phyloP scores from a whole-genome alignment of 108 stramenopile genomes.

The Nitzschia inconspicua region DNA sequence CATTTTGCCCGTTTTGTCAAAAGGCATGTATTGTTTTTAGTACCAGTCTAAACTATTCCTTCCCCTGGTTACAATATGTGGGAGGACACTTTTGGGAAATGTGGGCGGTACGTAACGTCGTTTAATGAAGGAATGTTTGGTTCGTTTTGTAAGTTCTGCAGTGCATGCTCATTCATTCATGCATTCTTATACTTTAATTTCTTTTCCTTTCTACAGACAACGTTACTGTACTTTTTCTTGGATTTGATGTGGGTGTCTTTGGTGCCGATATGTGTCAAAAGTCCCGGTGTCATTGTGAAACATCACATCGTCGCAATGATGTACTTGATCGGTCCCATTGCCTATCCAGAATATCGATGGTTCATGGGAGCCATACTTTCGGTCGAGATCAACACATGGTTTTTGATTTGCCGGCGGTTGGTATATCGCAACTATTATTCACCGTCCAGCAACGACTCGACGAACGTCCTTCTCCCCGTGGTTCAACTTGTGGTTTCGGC shows the following conservation, averaged over 20 bases:
- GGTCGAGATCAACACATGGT: constrained; percentile 90
- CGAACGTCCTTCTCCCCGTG: constrained; percentile 36
- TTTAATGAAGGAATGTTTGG: background rate
- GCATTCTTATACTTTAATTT: background rate
- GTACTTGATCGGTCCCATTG: constrained; percentile 63
- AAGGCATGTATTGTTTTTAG: background rate
- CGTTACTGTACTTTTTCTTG: constrained; percentile 60
- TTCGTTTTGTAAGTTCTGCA: background rate
- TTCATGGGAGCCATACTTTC: constrained; percentile 80
- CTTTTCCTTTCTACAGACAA: constrained; percentile 21
- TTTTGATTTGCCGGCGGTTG: constrained; percentile 78
- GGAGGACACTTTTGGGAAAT: constrained; percentile 36
- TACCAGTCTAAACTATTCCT: constrained; percentile 4
- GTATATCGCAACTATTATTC: constrained; percentile 65
- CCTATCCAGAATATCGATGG: constrained; percentile 49
- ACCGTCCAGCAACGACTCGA: constrained; percentile 51
- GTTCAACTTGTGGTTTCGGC: constrained; percentile 61
- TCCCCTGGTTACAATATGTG: constrained; percentile 1
- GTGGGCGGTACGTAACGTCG: constrained; percentile 25
- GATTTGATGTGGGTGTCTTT: constrained; percentile 64
- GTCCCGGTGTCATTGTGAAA: constrained; percentile 46
- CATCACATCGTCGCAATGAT: constrained; percentile 82
- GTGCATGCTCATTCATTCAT: constrained; percentile 1
- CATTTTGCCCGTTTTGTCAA: too few relatives aligned
- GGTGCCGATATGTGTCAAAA: constrained; percentile 61